Percentiles rank a stretch among this genome's conserved stretches.
These are phyloP conservation scores for Agaricales sp. DNA, from an alignment of 1,284 basidiomycete genomes.

Conservation along the genomic window DNA sequence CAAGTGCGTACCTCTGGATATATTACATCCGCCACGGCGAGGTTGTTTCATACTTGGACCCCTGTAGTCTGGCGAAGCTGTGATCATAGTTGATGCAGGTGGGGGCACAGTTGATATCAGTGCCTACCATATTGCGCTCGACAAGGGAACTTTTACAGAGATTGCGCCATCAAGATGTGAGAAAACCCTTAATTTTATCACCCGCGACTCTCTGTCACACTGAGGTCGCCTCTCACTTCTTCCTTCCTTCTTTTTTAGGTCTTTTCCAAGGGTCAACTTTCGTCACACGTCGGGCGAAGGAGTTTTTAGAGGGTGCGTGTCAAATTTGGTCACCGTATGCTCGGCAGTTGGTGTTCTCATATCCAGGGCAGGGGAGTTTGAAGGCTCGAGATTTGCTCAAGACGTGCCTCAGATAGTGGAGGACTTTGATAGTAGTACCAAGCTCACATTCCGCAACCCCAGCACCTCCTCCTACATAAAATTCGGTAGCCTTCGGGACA, in stretches of 20 bases:
- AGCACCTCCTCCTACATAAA: conserved; percentile 27
- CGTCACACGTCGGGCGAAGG: conserved; percentile 22
- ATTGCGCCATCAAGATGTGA: not conserved
- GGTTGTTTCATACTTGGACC: conserved; percentile 6
- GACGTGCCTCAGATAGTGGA: conserved; percentile 21
- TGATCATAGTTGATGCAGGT: not conserved
- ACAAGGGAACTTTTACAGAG: not conserved
- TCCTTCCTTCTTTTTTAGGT: conserved; percentile 13
- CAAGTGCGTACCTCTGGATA: conserved; percentile 11
- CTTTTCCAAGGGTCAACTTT: conserved; percentile 26
- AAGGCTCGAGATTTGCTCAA: conserved; percentile 21
- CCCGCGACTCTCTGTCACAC: not conserved
- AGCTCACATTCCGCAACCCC: conserved; percentile 21
- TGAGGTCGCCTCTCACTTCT: not conserved
- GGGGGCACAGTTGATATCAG: not conserved
- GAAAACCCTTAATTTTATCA: not conserved
- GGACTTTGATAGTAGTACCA: conserved; percentile 24
- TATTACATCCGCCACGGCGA: conserved; percentile 13
- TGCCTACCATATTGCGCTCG: not conserved
- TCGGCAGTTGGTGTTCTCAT: not conserved
- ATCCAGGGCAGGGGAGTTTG: conserved; percentile 18
- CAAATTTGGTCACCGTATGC: not conserved
- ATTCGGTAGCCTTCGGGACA: conserved; percentile 24
- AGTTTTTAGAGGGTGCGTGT: conserved; percentile 16
- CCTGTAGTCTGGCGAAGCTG: conserved; percentile 16